Evolutionary conservation across 352 stramenopile species (phyloP), one percentile per base, ranked within the genome.

Genomic region (Globisporangium camurandrum): DNA sequence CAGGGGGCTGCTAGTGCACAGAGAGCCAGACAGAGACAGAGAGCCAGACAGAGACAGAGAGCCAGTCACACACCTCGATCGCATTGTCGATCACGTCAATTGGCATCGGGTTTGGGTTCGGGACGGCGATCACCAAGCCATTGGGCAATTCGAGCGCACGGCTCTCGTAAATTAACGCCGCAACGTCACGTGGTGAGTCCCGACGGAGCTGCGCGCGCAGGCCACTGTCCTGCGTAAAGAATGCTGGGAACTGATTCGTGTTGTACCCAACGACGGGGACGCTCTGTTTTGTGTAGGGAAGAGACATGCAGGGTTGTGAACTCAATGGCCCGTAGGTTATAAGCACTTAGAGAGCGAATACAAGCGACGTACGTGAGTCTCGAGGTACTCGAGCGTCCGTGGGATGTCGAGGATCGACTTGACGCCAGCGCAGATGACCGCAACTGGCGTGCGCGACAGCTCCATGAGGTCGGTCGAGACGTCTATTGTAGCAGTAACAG

Each of bases 371-470:
- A 88, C 77, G 50, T 89, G 68, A 0, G 96, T 99, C 75, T 99
- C 97, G 17, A 99, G 71, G 45, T 94, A 96, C 78, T 99, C 96
- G 3, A 99, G 66, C 20, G 96, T 99, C 33, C 86, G 71, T 16
- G 79, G 75, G 45, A 99, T 97, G 69, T 99, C 97, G 19, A 99
- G 68, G 61, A 99, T 98, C 23, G 84, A 97, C 73, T 99, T 99
- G 57, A 98, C 90, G n/a, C 97, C 97, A 12, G 96, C 95, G 53
- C 92, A 99, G 22, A 99, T 82, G 26, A 99, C 97, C 9, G 96
- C 76, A 16, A 99, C 80, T 0, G 93, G 94, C 20, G 95, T 99
- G n/a, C 88, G 85, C 30, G 84, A 89, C 20, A 98, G 67, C 73
- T 99, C 95, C 52, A 92, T 90, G 34, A 99, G 75, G 73, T 99